Base-by-base conservation (phyloP, 139 green algal species). In the Picochlorum sp. region DNA sequence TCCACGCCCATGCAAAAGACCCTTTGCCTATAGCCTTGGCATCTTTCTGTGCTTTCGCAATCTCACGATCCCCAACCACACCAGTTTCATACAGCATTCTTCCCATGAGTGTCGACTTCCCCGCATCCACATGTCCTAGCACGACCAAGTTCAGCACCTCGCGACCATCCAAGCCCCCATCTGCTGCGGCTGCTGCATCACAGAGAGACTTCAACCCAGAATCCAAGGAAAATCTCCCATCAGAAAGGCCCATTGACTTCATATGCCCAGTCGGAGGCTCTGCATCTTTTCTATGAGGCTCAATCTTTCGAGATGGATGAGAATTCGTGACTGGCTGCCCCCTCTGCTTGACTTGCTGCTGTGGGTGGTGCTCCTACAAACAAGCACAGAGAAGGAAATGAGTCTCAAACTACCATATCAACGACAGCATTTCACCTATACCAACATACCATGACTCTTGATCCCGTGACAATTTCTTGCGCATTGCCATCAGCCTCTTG, bases 51-150 rank as follows among this genome's bases (percentile, higher is more conserved):
- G 50, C 16, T 69, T 82, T 87, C 65, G 91, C 84, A 58, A 86
- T 84, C 47, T 82, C 64, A 56, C 84, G 83, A 49, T 84, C 64
- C 8, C 46, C 32, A 15, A 90, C 69, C 21, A 69, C 58, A 13
- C 87, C 87, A 62, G 92, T 77, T 32, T 95, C 89, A 52, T 89
- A 79, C 60, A 97, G 81, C 74, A 95, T 75, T 30, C 90, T 80
- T 15, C 94, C 94, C 85, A 96, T 98, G 6, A 99, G 82, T 6
- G 89, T 97, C 62, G 78, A 91, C 84, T 99, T 99, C 47, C 92
- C 92, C 1, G 92, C 89, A 65, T 98, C 92, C 57, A 98, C 92
- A 66, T 98, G 92, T 0, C 92, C 92, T 59, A 98, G 60, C 57
- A 97, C 80, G 15, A 92, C 87, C 16, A 97, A 74, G 71, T 94